Base-by-base conservation (phyloP, 2,329 filamentous ascomycete genomes). In the Microcera coccophila region DNA sequence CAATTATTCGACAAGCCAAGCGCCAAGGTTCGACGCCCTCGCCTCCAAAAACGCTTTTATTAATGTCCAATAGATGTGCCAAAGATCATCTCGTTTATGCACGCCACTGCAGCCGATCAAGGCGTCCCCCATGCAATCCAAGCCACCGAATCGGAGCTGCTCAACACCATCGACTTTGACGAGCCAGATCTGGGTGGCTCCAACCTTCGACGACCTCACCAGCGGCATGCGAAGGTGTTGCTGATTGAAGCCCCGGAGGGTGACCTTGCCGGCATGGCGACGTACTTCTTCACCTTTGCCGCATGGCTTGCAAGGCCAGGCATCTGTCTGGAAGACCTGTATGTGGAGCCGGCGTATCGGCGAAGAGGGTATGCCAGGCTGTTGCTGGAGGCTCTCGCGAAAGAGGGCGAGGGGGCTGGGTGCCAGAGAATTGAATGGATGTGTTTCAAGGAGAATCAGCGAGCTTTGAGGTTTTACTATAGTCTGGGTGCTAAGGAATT, bases 31-130 rank as follows among this genome's bases (percentile, higher is more conserved):
- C 10, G 31, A 20, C 16, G 5, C 38, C 17, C 15, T 20, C 21
- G 31, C 16, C 12, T 16, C 4, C 32, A n/a, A n/a, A n/a, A n/a
- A n/a, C n/a, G n/a, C n/a, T n/a, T n/a, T n/a, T n/a, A n/a, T n/a
- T n/a, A n/a, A n/a, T n/a, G n/a, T n/a, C n/a, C n/a, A n/a, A n/a
- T 21, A 42, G 44, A 42, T 21, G 33, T 46, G 16, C 40, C 39
- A 14, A 38, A 31, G 5, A 36, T 45, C 17, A 21, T 45, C 20
- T 5, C 12, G 4, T 34, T 45, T 22, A 45, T 45, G 36, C 39
- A 31, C 17, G 36, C 39, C 19, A 36, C 36, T 11, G 43, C 43
- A 9, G 43, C 35, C 12, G 39, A 45, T 29, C 36, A 45, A 11
- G 20, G 16, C 36, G 43, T 22, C n/a, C n/a, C 29, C 9, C n/a